phyloP scores from a whole-genome alignment of 139 green algal species.

The Chlamydomonas incerta region DNA sequence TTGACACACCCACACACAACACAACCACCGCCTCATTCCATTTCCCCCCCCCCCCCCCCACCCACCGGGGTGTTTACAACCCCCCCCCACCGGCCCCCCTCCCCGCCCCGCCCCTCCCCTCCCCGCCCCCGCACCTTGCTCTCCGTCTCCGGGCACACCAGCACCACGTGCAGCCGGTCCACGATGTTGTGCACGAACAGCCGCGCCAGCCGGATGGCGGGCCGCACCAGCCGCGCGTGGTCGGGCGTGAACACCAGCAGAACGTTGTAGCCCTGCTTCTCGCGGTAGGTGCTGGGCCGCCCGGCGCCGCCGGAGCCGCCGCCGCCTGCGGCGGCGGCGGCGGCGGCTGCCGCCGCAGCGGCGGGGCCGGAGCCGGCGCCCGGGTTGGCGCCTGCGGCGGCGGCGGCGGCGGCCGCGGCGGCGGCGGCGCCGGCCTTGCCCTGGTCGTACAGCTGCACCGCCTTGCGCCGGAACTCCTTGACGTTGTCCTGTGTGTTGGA shows the following conservation, averaged over 20 bases:
- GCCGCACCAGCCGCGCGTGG: slow-evolving; percentile 18
- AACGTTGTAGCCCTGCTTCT: slow-evolving; percentile 38
- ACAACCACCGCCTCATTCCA: too few relatives aligned
- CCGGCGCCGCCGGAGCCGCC: too few relatives aligned
- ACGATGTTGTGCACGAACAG: slow-evolving; percentile 54
- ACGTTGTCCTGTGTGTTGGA: slow-evolving; percentile 38
- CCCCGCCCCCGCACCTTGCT: slow-evolving; percentile 14
- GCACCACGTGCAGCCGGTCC: slow-evolving; percentile 43
- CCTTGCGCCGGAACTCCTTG: slow-evolving; percentile 50
- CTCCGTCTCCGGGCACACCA: slow-evolving; percentile 32
- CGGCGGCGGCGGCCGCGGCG: not conserved
- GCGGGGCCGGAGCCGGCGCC: not conserved
- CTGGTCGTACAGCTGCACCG: slow-evolving; percentile 36
- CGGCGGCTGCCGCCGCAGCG: too few relatives aligned
- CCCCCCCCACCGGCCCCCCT: too few relatives aligned
- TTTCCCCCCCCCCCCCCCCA: too few relatives aligned
- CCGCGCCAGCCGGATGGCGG: slow-evolving; percentile 41
- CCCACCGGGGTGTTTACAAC: too few relatives aligned
- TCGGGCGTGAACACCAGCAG: slow-evolving; percentile 43
- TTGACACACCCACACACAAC: not conserved
- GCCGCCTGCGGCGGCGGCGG: too few relatives aligned
- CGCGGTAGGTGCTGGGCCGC: slow-evolving; percentile 16
- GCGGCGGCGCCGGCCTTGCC: not conserved
- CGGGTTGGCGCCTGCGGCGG: not conserved
- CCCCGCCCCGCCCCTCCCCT: too few relatives aligned